Conservation (phyloP, 495 filamentous ascomycete species). For the Penicillium lividum region DNA sequence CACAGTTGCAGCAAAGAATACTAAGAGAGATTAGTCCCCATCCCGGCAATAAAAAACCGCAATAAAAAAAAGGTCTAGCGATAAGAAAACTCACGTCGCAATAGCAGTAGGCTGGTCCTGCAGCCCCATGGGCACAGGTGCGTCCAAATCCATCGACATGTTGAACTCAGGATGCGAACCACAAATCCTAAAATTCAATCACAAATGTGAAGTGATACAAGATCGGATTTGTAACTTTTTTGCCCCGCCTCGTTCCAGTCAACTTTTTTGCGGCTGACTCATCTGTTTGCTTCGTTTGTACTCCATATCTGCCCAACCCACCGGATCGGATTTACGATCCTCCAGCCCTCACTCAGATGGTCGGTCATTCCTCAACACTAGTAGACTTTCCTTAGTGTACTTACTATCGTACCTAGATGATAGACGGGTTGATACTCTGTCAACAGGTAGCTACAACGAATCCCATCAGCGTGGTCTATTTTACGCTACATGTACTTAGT, state of each 20-base stretch:
- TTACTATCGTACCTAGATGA: no score
- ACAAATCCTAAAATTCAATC: constrained; percentile 11
- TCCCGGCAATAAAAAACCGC: constrained; percentile 6
- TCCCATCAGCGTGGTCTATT: no score
- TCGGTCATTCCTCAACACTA: no score
- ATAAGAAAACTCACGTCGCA: constrained; percentile 57
- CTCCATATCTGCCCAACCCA: neutral
- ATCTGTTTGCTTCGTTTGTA: constrained; percentile 33
- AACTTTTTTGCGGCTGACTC: constrained; percentile 29
- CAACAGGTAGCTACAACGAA: no score
- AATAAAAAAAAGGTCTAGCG: neutral
- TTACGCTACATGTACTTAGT: no score
- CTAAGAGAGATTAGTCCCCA: constrained; percentile 44
- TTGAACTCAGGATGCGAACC: constrained; percentile 17
- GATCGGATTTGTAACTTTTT: constrained; percentile 27
- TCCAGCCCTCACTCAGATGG: neutral
- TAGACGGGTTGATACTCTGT: no score
- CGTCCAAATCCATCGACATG: constrained; percentile 77
- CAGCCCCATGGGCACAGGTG: constrained; percentile 55
- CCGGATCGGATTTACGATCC: neutral
- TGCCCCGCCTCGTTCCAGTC: constrained; percentile 27
- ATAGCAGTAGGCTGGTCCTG: constrained; percentile 41
- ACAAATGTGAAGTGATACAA: constrained; percentile 12
- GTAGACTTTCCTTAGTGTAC: no score
- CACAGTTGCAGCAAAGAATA: constrained; percentile 94